Evolutionary conservation across 306 rosid species (phyloP).

Genomic region (Vigna unguiculata): DNA sequence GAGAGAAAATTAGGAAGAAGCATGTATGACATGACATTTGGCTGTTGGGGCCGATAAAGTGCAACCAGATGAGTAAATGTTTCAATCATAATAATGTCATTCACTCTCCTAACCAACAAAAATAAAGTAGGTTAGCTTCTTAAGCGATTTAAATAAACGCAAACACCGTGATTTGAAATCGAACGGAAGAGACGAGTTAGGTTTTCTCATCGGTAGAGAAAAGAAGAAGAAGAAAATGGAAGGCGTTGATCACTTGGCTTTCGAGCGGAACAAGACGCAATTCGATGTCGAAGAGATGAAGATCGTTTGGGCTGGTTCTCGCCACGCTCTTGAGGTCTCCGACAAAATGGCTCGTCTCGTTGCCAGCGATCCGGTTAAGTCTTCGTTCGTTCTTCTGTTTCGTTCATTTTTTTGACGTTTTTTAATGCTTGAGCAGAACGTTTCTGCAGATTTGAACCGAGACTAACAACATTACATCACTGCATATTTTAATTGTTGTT

Average conservation of each 20-base stretch:
- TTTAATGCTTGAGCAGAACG: not conserved
- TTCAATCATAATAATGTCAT: not conserved
- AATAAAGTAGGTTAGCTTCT: not conserved
- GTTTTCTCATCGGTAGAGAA: not conserved
- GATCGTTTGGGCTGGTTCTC: conserved; percentile 92
- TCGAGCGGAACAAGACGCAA: conserved; percentile 75
- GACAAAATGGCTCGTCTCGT: conserved; percentile 88
- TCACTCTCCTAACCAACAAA: not conserved
- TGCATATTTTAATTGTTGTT: not conserved
- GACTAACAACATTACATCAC: not conserved
- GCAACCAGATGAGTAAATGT: not conserved
- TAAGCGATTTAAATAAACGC: not conserved
- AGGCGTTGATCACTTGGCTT: conserved; percentile 76
- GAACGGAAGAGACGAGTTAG: not conserved
- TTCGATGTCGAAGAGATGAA: conserved; percentile 92
- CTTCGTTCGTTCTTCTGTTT: not conserved
- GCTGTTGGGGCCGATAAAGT: not conserved
- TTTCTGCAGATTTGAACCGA: not conserved
- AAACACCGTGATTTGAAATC: not conserved
- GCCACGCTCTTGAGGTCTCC: conserved; percentile 64
- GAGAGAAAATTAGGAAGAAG: too few relatives aligned
- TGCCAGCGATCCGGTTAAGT: conserved; percentile 83
- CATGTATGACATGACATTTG: not conserved
- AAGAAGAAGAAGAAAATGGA: conserved; percentile 45
- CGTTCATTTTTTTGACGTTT: not conserved